Evolutionary conservation across 176 grass and related monocot genomes (phyloP).

Genomic region (Zoysia pacifica): DNA sequence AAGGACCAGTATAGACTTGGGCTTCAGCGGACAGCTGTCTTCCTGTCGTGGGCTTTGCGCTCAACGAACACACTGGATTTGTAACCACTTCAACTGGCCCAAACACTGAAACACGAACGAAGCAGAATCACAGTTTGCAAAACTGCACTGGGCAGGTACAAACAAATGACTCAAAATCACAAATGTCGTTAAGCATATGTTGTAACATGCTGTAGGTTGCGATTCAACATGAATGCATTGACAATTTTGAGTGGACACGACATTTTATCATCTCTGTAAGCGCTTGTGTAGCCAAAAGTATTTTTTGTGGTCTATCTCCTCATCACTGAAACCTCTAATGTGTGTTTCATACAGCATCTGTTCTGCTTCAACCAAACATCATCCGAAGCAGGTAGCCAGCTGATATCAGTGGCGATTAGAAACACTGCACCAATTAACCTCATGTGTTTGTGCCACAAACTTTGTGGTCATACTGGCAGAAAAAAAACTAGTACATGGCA

Average conservation of each 20-base stretch:
- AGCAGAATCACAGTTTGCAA: background rate
- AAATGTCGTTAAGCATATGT: background rate
- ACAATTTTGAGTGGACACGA: background rate
- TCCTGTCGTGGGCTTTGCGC: background rate
- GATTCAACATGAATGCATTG: background rate
- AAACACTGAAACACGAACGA: background rate
- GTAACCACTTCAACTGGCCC: too few species aligned
- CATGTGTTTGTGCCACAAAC: too few species aligned
- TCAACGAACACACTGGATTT: too few species aligned
- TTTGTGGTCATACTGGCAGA: too few species aligned
- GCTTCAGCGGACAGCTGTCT: background rate
- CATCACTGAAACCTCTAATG: background rate
- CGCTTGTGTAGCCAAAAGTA: background rate
- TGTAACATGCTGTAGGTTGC: background rate
- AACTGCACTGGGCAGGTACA: background rate
- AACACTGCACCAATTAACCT: too few species aligned
- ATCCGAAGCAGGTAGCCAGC: background rate
- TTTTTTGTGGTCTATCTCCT: background rate
- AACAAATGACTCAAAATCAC: background rate
- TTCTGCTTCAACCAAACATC: too few species aligned
- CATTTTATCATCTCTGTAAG: background rate
- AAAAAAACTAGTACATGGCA: too few species aligned
- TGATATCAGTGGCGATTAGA: background rate
- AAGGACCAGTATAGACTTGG: too few species aligned
- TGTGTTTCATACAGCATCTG: too few species aligned